Conservation (phyloP, 331 rosid genomes). For the Rhamnella rubrinervis region DNA sequence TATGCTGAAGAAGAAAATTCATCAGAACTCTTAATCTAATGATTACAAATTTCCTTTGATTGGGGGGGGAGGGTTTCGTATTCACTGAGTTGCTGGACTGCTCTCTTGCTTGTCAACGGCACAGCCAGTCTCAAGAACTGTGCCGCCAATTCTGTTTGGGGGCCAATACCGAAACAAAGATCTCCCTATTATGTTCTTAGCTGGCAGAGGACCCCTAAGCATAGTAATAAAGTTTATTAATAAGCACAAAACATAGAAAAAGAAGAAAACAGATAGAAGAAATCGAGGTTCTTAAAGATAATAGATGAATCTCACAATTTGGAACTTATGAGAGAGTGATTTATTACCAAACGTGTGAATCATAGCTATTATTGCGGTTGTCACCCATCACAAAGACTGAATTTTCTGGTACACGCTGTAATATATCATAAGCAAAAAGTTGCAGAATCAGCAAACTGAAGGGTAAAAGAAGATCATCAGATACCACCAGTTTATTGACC, state of each 20-base stretch:
- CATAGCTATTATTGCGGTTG: conserved; percentile 97
- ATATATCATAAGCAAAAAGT: conserved; percentile 8
- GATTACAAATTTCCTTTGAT: no score
- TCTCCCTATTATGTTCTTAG: conserved; percentile 89
- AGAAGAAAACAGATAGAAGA: background rate
- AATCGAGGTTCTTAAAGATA: background rate
- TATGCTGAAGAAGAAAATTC: background rate
- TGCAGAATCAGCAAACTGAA: conserved; percentile 6
- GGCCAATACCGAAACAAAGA: conserved; percentile 95
- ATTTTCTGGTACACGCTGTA: conserved; percentile 81
- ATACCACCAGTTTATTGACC: background rate
- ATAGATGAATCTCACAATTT: background rate
- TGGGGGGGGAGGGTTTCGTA: background rate
- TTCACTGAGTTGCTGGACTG: conserved; percentile 43
- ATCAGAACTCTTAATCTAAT: no score
- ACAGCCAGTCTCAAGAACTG: conserved; percentile 63
- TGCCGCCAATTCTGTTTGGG: conserved; percentile 76
- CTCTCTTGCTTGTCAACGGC: conserved; percentile 55
- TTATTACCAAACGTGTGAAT: conserved; percentile 91
- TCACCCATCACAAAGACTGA: conserved; percentile 97
- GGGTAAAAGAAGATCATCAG: background rate
- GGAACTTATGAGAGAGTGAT: conserved; percentile 4
- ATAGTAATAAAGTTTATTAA: conserved; percentile 16
- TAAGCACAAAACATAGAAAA: background rate
- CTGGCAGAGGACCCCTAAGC: conserved; percentile 92